Evolutionary conservation across 495 filamentous ascomycete genomes (phyloP), one percentile per base, ranked within the genome.

Genomic region (Emericellopsis terricola): DNA sequence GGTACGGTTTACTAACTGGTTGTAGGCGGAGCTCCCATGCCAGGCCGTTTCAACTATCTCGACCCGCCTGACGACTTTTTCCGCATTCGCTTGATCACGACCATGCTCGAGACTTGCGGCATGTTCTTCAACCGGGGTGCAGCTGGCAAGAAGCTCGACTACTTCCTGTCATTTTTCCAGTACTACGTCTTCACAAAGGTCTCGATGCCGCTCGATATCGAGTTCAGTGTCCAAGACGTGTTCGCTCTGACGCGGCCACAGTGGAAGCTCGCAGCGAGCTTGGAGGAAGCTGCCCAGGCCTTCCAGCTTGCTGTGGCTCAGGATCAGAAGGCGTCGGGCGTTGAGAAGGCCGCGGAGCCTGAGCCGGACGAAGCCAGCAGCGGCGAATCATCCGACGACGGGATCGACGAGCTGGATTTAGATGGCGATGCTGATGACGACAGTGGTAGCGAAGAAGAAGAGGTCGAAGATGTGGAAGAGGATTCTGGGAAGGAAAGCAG

Each of bases 151-250:
- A 99, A 94, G 60, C 69, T 99, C 11, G 89, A 99, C 48, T 96
- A 93, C 55, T 99, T 94, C 62, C 65, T 99, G 33, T 87, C 78
- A 0, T 99, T 94, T 56, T 84, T 96, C 51, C 89, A 85, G 71
- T 94, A 94, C 49, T 99, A 99, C 61, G 78, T 94, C 39, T 73
- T 76, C 45, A 81, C 78, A n/a, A 99, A 99, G 53, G 81, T 91
- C 8, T 66, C 80, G 2, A 51, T 94, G 28, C 91, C 89, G 2
- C 94, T 96, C 84, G 89, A 96, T 46, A 76, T 94, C 34, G 89
- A 99, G 41, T 99, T 96, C 55, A 76, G 94, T 28, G 70, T 94
- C 17, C 89, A 94, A 49, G 89, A 99, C 53, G 87, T 81, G 1
- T 94, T 78, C 52, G 69, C 76, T 14, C 54, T 78, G 30, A 77